phyloP scores from a whole-genome alignment of 805 yeast genomes.

The Nakazawaea anatomiae region DNA sequence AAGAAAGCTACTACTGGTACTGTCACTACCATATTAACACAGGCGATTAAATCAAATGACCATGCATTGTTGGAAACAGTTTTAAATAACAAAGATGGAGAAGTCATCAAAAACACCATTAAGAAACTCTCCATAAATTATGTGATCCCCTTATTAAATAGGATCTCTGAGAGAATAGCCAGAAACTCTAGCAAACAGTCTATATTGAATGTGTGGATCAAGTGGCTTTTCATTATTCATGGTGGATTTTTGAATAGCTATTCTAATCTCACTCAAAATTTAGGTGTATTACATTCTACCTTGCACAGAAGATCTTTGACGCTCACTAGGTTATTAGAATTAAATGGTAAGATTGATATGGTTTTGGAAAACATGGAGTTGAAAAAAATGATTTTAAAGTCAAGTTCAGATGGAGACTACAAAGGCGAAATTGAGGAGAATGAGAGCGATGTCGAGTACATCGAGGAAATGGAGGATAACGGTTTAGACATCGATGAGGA shows the following conservation, averaged over 20 bases:
- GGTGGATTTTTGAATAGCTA: slow-evolving; percentile 44
- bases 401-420: slow-evolving; percentile 17
- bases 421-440: slow-evolving; percentile 25
- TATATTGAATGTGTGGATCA: slow-evolving; percentile 47
- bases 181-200: slow-evolving; percentile 46
- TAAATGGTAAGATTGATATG: slow-evolving; percentile 44
- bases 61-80: slow-evolving; percentile 83
- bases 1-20: slow-evolving; percentile 66
- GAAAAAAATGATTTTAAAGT: slow-evolving; percentile 30
- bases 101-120: slow-evolving; percentile 43
- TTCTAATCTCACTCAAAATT: slow-evolving; percentile 35
- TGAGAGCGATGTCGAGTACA: slow-evolving; percentile 59
- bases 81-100: slow-evolving; percentile 48
- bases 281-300: slow-evolving; percentile 40
- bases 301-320: slow-evolving; percentile 42
- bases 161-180: slow-evolving; percentile 45
- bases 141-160: slow-evolving; percentile 44
- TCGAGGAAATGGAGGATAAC: slow-evolving; percentile 61
- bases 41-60: slow-evolving; percentile 85
- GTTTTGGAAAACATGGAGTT: slow-evolving; percentile 37
- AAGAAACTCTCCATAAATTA: slow-evolving; percentile 41
- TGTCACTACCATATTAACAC: slow-evolving; percentile 76
- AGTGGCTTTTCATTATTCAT: slow-evolving; percentile 49
- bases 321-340: slow-evolving; percentile 43
- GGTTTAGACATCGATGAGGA: slow-evolving; percentile 21